These are phyloP conservation scores for Backusella macrospora DNA, from an alignment of 192 early-diverging fungal genomes.

Conservation along the genomic window DNA sequence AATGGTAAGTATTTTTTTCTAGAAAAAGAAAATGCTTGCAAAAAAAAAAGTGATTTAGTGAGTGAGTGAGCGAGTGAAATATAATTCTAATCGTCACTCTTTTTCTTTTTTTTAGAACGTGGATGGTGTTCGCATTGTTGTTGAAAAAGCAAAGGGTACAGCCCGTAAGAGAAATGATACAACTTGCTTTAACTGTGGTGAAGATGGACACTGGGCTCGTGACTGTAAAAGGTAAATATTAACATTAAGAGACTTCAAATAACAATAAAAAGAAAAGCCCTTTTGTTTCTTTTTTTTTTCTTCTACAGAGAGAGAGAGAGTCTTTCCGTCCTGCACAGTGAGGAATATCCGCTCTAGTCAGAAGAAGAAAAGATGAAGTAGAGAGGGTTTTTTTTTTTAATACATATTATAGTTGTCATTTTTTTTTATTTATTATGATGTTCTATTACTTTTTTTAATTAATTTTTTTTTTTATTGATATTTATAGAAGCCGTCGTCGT, in stretches of 20 bases:
- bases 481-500: background rate
- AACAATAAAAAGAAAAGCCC: background rate
- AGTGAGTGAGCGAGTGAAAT: no score
- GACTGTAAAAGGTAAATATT: constrained; percentile 24
- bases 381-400: background rate
- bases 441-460: background rate
- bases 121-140: constrained; percentile 28
- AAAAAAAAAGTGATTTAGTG: no score
- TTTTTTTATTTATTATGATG: background rate
- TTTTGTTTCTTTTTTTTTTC: constrained; percentile 13
- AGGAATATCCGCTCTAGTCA: constrained; percentile 9
- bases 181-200: constrained; percentile 33
- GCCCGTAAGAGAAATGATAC: constrained; percentile 24
- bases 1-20: no score
- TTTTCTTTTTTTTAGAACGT: constrained; percentile 12
- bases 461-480: constrained; percentile 1
- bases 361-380: background rate
- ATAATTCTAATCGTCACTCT: no score
- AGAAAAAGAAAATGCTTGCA: no score
- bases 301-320: constrained; percentile 3
- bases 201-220: constrained; percentile 27
- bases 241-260: background rate
- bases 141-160: constrained; percentile 32
- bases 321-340: constrained; percentile 13
- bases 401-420: background rate